phyloP scores from a whole-genome alignment of 352 stramenopile genomes.

The Peronospora destructor region DNA sequence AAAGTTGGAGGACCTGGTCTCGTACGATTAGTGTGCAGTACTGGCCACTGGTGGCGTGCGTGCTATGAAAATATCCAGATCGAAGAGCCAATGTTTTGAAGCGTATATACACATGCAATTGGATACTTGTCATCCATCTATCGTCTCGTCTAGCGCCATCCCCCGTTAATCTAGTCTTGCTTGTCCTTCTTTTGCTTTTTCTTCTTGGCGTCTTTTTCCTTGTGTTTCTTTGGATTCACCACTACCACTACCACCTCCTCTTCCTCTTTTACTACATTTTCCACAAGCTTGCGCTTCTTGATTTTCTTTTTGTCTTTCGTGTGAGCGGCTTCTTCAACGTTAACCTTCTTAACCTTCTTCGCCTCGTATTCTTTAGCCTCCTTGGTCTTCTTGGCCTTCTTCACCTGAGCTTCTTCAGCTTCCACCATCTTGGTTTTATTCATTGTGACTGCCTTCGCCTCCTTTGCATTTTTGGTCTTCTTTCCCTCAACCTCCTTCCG shows the following conservation, averaged over 20 bases:
- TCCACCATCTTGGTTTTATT: background rate
- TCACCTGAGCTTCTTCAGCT: constrained; percentile 27
- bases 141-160: constrained; percentile 6
- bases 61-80: background rate
- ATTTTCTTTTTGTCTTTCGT: background rate
- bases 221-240: constrained; percentile 19
- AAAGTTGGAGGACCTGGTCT: constrained; percentile 29
- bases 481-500: constrained; percentile 22
- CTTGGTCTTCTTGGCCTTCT: constrained; percentile 22
- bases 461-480: constrained; percentile 17
- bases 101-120: constrained; percentile 30
- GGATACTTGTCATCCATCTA: constrained; percentile 22
- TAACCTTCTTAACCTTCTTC: background rate
- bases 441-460: background rate
- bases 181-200: constrained; percentile 48
- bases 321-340: background rate
- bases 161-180: constrained; percentile 38
- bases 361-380: background rate
- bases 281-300: background rate
- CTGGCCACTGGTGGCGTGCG: background rate
- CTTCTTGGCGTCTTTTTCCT: constrained; percentile 35
- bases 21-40: constrained; percentile 21
- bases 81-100: constrained; percentile 18
- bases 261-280: background rate
- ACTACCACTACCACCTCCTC: constrained; percentile 7